phyloP scores from a whole-genome alignment of 306 rosid genomes.

The Hippophae rhamnoides region DNA sequence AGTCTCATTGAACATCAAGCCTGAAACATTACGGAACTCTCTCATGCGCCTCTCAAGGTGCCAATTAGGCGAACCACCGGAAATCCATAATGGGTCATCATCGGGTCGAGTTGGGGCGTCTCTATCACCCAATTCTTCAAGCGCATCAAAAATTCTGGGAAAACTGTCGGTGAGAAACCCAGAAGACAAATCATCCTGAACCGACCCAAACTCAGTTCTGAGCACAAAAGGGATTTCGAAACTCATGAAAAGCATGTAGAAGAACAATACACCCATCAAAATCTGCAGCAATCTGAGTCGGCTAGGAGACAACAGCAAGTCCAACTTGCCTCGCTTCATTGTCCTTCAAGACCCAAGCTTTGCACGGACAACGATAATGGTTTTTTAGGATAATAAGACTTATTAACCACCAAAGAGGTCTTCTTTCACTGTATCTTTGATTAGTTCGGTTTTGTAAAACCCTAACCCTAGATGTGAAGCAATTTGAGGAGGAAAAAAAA shows the following conservation, averaged over 20 bases:
- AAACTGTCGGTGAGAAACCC: conserved; percentile 42
- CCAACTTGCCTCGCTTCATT: conserved; percentile 74
- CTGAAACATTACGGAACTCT: conserved; percentile 48
- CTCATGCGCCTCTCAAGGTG: conserved; percentile 29
- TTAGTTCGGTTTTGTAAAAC: conserved; percentile 2
- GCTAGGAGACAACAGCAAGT: conserved; percentile 32
- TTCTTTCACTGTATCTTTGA: background rate
- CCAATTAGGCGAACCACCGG: conserved; percentile 20
- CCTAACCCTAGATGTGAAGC: conserved; percentile 26
- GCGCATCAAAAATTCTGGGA: conserved; percentile 22
- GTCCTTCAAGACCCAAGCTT: background rate
- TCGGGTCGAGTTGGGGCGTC: conserved; percentile 23
- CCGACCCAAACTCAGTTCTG: conserved; percentile 34
- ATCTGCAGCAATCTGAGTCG: conserved; percentile 64
- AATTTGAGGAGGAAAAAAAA: background rate
- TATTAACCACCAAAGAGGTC: no score
- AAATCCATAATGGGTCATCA: conserved; percentile 22
- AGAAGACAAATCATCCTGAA: conserved; percentile 28
- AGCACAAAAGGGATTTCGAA: conserved; percentile 72
- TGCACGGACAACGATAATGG: background rate
- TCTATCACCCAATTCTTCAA: conserved; percentile 19
- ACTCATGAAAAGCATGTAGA: conserved; percentile 58
- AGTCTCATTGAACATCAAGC: conserved; percentile 48
- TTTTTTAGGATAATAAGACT: background rate
- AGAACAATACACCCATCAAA: conserved; percentile 43